Base-by-base conservation (phyloP, 2,329 filamentous ascomycete genomes). In the Teratosphaeria epicoccoides region DNA sequence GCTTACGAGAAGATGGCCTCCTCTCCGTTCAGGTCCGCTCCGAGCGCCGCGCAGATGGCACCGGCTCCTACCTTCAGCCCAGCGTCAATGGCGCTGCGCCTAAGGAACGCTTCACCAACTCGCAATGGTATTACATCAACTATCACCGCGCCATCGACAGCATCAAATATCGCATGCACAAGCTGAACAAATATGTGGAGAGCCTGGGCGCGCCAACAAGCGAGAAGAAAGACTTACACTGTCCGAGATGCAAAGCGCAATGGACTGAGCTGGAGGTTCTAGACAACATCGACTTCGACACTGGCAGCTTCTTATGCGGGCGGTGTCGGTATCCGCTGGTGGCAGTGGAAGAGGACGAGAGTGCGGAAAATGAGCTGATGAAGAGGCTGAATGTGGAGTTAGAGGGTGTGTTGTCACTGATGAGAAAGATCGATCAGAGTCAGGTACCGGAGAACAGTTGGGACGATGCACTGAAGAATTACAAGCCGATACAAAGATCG, bases 121-220 rank as follows among this genome's bases (percentile, higher is more conserved):
- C 88, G 62, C 95, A 91, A 56, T 98, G 95, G 77, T 98, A 95
- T 73, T 98, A 88, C 71, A 91, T 98, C 67, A 90, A 96, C 67
- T 94, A 94, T 64, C 88, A 93, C 54, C 86, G 88, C 52, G 88
- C 91, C 29, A 88, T 98, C 64, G 93, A 98, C 71, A 88, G 88
- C 47, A 94, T 95, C 71, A 98, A 98, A 70, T 98, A 87, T 79
- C 85, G 88, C 56, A 83, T 95, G 49, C 90, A 91, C 66, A 85
- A 84, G 52, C 82, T 97, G 60, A 89, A 90, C 59, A 90, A 91
- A 67, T 83, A 85, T 50, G 88, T 97, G 53, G 90, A 96, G 70
- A 83, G 84, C 14, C 84, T 88, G 52, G 87, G 87, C 14, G 83
- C 87, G 17, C 84, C 88, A 0, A 85, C 84, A 9, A 68, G 70